Conservation (phyloP, 441 rosid genomes). For the Erodium texanum region DNA sequence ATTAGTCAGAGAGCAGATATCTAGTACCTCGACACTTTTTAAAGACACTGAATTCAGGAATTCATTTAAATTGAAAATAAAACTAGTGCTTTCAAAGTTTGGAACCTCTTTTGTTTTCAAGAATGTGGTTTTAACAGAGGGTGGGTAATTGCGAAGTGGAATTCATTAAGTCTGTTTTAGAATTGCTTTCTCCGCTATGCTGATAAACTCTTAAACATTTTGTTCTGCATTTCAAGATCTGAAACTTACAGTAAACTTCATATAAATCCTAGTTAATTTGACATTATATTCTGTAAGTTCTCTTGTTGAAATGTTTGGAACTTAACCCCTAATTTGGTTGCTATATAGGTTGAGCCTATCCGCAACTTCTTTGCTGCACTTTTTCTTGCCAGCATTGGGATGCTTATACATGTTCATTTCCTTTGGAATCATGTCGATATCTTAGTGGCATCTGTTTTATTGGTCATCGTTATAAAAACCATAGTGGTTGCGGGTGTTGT, state of each 20-base stretch:
- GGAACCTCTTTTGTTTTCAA: not conserved
- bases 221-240: not conserved
- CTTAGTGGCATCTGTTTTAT: conserved; percentile 78
- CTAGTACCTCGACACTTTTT: not conserved
- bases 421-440: conserved; percentile 94
- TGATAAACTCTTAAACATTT: not conserved
- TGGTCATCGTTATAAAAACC: conserved; percentile 81
- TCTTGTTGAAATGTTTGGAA: not conserved
- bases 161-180: not conserved
- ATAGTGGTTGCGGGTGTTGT: conserved; percentile 67
- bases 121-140: not conserved
- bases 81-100: not conserved
- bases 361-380: conserved; percentile 97
- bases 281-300: not conserved
- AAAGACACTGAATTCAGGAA: not conserved
- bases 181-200: not conserved
- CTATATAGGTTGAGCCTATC: conserved; percentile 79
- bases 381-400: conserved; percentile 95
- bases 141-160: not conserved
- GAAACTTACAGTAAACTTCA: not conserved
- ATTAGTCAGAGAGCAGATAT: not conserved
- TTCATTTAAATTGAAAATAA: not conserved
- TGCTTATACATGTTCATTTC: conserved; percentile 90
- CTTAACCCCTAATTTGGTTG: not conserved
- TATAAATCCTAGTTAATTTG: not conserved